These are phyloP conservation scores for Acidomyces sp. DNA, from an alignment of 495 filamentous ascomycete species.

Conservation along the genomic window DNA sequence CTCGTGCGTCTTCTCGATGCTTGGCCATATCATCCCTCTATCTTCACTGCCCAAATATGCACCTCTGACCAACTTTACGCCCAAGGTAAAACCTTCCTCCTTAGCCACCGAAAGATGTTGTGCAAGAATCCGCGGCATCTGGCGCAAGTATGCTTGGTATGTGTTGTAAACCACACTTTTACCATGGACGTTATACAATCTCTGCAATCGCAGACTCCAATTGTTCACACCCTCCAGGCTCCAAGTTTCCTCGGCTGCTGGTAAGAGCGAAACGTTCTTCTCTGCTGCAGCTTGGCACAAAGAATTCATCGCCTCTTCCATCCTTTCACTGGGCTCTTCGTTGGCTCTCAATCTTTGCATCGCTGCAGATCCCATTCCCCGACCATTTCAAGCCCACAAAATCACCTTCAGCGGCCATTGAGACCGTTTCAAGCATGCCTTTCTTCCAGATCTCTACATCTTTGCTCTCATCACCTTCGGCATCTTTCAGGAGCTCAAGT, in stretches of 20 bases:
- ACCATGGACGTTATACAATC: slow-evolving; percentile 54
- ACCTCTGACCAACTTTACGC: slow-evolving; percentile 84
- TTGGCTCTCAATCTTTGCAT: slow-evolving; percentile 48
- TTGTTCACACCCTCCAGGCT: slow-evolving; percentile 73
- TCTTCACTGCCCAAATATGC: slow-evolving; percentile 79
- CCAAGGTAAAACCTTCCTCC: slow-evolving; percentile 60
- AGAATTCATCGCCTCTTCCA: slow-evolving; percentile 54
- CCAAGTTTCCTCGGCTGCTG: slow-evolving; percentile 78
- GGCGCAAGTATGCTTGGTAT: slow-evolving; percentile 76
- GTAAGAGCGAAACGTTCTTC: slow-evolving; percentile 60
- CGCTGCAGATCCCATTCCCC: slow-evolving; percentile 71
- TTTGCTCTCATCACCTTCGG: slow-evolving; percentile 31
- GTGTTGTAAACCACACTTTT: slow-evolving; percentile 54
- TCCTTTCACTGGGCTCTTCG: slow-evolving; percentile 43
- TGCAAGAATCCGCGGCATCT: slow-evolving; percentile 50
- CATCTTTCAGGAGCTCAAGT: slow-evolving; percentile 53
- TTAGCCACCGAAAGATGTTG: slow-evolving; percentile 53
- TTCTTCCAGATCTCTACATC: slow-evolving; percentile 62
- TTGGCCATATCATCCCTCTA: slow-evolving; percentile 60
- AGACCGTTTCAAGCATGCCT: slow-evolving; percentile 63
- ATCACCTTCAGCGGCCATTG: slow-evolving; percentile 59
- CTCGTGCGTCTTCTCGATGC: slow-evolving; percentile 67
- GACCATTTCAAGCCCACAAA: slow-evolving; percentile 88
- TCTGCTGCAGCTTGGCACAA: slow-evolving; percentile 65
- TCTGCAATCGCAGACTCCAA: slow-evolving; percentile 71